Conservation (phyloP, 106 monocot species). For the Agapanthus africanus region DNA sequence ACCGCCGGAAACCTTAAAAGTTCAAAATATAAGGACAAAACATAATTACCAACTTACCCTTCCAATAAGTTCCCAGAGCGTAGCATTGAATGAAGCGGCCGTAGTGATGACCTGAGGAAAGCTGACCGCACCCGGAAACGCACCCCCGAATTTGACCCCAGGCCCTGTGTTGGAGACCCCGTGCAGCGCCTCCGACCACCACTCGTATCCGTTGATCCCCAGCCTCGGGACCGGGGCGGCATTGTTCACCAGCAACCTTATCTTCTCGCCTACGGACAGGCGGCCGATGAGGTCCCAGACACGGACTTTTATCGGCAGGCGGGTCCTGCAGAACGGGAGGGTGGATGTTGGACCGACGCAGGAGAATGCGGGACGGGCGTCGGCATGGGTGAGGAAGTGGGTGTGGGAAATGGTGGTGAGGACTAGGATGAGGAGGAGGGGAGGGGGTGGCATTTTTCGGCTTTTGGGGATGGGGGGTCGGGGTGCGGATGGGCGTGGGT, state of each 20-base stretch:
- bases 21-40: too few species aligned
- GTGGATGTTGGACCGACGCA: slow-evolving; percentile 27
- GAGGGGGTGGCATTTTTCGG: neutral
- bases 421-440: neutral
- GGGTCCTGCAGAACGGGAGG: slow-evolving; percentile 27
- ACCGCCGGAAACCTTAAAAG: too few species aligned
- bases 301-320: slow-evolving; percentile 21
- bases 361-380: slow-evolving; percentile 26
- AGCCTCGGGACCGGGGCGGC: slow-evolving; percentile 50
- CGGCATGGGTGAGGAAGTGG: slow-evolving; percentile 3
- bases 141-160: slow-evolving; percentile 42
- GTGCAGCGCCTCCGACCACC: slow-evolving; percentile 80
- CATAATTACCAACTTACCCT: too few species aligned
- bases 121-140: slow-evolving; percentile 45
- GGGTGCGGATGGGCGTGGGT: too few species aligned
- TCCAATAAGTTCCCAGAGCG: slow-evolving; percentile 48
- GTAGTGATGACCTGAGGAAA: slow-evolving; percentile 61
- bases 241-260: slow-evolving; percentile 40
- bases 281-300: slow-evolving; percentile 34
- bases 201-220: slow-evolving; percentile 43
- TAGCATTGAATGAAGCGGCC: slow-evolving; percentile 56
- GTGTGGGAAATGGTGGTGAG: neutral
- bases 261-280: slow-evolving; percentile 45
- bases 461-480: too few species aligned
- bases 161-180: slow-evolving; percentile 46